These are phyloP conservation scores for Ulvella scutata DNA, from an alignment of 139 green algal genomes.

Conservation along the genomic window DNA sequence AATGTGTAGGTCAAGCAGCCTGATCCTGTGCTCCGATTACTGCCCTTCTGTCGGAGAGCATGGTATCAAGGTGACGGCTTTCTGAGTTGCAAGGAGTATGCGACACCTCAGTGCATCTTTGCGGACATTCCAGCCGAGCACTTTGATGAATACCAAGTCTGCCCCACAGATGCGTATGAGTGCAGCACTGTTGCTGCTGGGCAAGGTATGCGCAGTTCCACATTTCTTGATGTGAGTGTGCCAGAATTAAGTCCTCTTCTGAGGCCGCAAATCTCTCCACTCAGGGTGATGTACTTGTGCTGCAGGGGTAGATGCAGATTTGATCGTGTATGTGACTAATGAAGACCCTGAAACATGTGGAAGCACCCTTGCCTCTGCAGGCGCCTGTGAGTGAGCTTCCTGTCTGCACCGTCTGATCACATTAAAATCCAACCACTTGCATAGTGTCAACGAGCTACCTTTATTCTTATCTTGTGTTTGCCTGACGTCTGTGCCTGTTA, in stretches of 20 bases:
- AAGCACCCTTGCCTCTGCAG: background rate
- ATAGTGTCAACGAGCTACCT: too few species aligned
- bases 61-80: background rate
- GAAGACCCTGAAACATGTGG: background rate
- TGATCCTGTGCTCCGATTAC: background rate
- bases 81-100: background rate
- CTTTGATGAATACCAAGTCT: background rate
- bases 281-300: background rate
- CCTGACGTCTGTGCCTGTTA: too few species aligned
- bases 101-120: background rate
- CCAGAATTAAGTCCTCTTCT: too few species aligned
- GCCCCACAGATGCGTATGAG: background rate
- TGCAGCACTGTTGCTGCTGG: too few species aligned
- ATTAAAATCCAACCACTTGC: too few species aligned
- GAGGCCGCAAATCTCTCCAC: too few species aligned
- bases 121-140: background rate
- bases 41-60: background rate
- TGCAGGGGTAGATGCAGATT: background rate
- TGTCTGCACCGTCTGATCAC: too few species aligned
- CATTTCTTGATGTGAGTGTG: too few species aligned
- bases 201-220: too few species aligned
- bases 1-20: background rate
- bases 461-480: too few species aligned
- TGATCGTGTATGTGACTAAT: background rate
- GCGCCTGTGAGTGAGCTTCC: too few species aligned